Evolutionary conservation across 2,329 filamentous ascomycete genomes (phyloP), one percentile per base, ranked within the genome.

Genomic region (Clonostachys solani): DNA sequence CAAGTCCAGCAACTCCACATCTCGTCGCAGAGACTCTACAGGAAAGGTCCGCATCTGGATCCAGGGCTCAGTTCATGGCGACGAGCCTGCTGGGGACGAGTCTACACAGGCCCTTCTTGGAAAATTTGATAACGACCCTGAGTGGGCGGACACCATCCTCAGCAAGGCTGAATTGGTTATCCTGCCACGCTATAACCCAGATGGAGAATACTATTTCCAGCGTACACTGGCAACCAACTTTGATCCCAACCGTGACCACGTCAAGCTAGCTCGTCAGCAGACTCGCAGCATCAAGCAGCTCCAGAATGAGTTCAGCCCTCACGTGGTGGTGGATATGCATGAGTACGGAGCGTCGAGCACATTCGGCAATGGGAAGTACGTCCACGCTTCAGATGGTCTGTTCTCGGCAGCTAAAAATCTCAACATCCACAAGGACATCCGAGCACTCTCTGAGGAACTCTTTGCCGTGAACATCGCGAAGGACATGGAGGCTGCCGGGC

Each of bases 151-250:
- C 0, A 55, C 52, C 4, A 38, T 65, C 0, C 57, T 65, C 1
- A 49, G 56, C 15, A 55, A 60, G 3, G 48, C 60, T 1, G 62
- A 65, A 6, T 55, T 65, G 1, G 43, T 64, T 12, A 41, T 65
- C 12, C 38, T 64, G 6, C 62, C 60, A 0, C 54, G 62, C 0
- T 65, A 65, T 19, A 65, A 65, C 33, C 60, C 61, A 1, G 62
- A 65, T n/a, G 62, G 62, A 2, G 58, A 63, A 3, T 59, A 53
- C 18, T 65, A 65, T 47, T 65, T 64, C 48, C 62, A 65, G 51
- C 57, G 62, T 3, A 50, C 47, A 1, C 45, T 65, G 1, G 56
- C 62, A 0, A 56, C 57, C 1, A 60, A 56, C 40, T 60, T 56
- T 9, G 62, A 65, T 33, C 62, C 62, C 1, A 65, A 65, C 46